Evolutionary conservation across 1,284 basidiomycete genomes (phyloP), one percentile per base, ranked within the genome.

Genomic region (Malassezia vespertilionis): DNA sequence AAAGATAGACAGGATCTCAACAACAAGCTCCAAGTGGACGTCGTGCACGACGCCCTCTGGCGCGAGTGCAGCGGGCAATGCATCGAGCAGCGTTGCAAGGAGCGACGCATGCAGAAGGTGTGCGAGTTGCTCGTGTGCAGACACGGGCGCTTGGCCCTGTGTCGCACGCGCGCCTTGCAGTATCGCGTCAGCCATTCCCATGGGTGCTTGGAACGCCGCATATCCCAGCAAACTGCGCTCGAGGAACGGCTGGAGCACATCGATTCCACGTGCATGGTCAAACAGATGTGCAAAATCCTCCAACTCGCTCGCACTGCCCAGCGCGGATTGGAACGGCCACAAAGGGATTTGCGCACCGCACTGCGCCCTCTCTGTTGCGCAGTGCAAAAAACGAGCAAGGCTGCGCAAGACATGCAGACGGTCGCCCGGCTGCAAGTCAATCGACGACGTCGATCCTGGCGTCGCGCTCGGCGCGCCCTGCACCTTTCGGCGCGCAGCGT

Each of bases 241-340:
- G 15, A 41, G 12, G 41, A 40, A 50, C 32, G 40, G 22, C n/a
- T n/a, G n/a, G n/a, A n/a, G n/a, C n/a, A n/a, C n/a, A n/a, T n/a
- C n/a, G n/a, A n/a, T n/a, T n/a, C n/a, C n/a, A n/a, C n/a, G n/a
- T n/a, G n/a, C n/a, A n/a, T 22, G 14, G 34, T 9, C 32, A 27
- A 65, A 45, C 3, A 63, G 46, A 2, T 24, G 32, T 28, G 54
- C 43, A 39, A 65, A 63, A 30, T 52, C 48, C 35, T 66, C 63
- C 18, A 49, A 56, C 18, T 64, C 60, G 33, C 58, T 50, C 5
- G 53, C 35, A 3, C 53, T 53, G 5, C 52, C n/a, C 20, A 65
- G 61, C 14, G 56, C 46, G 22, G 57, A 46, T 5, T 54, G 47
- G 46, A 65, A 64, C 49, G 61, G 62, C 63, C 63, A 65, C 18